Conservation (phyloP, 2,329 filamentous ascomycete genomes). For the Aspergillus sclerotialis region DNA sequence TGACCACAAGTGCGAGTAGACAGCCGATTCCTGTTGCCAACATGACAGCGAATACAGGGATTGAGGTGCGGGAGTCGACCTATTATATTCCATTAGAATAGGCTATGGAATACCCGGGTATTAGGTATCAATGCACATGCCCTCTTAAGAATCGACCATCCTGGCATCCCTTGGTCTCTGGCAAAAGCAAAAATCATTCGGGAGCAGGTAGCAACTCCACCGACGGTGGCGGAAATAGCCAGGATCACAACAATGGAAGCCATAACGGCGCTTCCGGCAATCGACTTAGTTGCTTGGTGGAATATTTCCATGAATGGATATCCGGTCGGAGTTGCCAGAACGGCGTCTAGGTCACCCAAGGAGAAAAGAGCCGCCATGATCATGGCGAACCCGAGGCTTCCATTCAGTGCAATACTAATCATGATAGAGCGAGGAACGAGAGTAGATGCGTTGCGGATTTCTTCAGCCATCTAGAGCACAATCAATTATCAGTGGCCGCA, state of each 20-base stretch:
- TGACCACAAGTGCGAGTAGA: conserved; percentile 44
- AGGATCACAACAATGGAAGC: conserved; percentile 25
- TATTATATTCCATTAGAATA: not conserved
- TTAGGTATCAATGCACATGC: conserved; percentile 12
- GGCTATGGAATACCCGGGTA: not conserved
- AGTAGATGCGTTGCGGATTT: conserved; percentile 29
- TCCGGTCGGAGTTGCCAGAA: conserved; percentile 23
- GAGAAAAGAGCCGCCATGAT: conserved; percentile 29
- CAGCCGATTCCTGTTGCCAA: conserved; percentile 19
- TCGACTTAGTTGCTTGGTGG: conserved; percentile 36
- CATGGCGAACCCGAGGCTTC: conserved; percentile 28
- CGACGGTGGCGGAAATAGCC: conserved; percentile 21
- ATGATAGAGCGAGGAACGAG: conserved; percentile 32
- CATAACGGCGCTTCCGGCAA: conserved; percentile 23
- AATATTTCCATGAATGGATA: conserved; percentile 39
- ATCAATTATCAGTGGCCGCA: not conserved
- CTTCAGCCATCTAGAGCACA: conserved; percentile 28
- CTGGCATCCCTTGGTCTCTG: conserved; percentile 28
- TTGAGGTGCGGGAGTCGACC: conserved; percentile 5
- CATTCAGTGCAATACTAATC: conserved; percentile 28
- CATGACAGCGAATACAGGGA: conserved; percentile 20
- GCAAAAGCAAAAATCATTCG: conserved; percentile 31
- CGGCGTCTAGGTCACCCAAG: conserved; percentile 26
- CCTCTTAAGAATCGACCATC: conserved; percentile 17
- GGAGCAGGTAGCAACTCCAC: conserved; percentile 26